Conservation (phyloP, 192 early-diverging fungal species). For the Coemansia sp. region DNA sequence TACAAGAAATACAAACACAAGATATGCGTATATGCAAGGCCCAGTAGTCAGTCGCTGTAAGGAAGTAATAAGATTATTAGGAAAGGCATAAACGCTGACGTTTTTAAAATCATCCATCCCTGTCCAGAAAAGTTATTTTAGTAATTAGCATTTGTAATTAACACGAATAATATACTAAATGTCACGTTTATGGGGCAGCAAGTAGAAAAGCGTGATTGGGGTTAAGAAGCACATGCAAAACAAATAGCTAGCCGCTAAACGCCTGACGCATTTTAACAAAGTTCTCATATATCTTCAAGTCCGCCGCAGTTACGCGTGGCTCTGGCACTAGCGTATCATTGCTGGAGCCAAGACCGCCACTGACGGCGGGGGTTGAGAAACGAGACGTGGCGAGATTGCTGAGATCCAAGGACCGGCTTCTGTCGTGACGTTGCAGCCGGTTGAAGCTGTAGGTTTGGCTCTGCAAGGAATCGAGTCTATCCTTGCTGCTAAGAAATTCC, state of each 20-base stretch:
- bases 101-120: no score
- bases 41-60: no score
- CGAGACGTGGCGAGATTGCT: conserved; percentile 1
- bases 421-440: conserved; percentile 14
- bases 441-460: neutral
- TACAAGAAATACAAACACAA: neutral
- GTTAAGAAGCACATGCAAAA: no score
- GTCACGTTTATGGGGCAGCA: neutral
- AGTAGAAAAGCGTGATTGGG: neutral
- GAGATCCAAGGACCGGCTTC: conserved; percentile 43
- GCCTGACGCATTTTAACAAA: conserved; percentile 43
- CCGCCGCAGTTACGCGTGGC: conserved; percentile 39
- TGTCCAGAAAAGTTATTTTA: no score
- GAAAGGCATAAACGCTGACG: no score
- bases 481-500: neutral
- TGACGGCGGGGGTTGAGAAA: neutral
- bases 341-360: neutral
- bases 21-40: no score
- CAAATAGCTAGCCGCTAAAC: neutral
- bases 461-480: neutral
- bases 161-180: neutral
- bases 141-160: neutral
- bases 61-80: no score
- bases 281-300: conserved; percentile 43
- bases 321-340: conserved; percentile 16